Base-by-base conservation (phyloP, 2,329 filamentous ascomycete species). In the Neoarthrinium moseri region DNA sequence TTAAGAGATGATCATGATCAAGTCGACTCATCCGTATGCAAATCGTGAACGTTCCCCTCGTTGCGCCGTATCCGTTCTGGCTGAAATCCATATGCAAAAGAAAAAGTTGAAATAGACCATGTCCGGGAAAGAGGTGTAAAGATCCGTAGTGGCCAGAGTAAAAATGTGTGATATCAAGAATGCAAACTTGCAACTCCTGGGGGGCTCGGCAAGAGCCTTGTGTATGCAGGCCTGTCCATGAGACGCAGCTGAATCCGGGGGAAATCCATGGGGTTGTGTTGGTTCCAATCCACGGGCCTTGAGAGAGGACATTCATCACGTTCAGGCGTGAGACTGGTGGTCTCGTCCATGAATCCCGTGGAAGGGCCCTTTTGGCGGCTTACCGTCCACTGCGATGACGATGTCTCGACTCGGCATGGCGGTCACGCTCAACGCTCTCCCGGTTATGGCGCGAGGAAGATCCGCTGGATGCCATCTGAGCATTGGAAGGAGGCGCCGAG, bases 141-240 rank as follows among this genome's bases (percentile, higher is more conserved):
- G 36, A 49, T 49, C 47, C 43, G 27, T 26, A 22, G 24, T 22
- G 24, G 18, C 18, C 21, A 42, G 32, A 37, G 36, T 40, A 43
- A 13, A 36, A 43, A 33, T 41, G 30, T 52, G 48, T 54, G 49
- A 58, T 55, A 47, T 56, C 53, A 52, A 57, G 60, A 54, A 54
- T 56, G 58, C 56, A 59, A 62, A 61, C 61, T 64, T 62, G 62
- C 62, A 62, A 61, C 62, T 62, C 51, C 56, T 56, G 55, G 56
- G 54, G 55, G 10, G 22, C 48, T 53, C 49, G 51, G 55, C 57
- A n/a, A 50, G 54, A 54, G 54, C 55, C 51, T 58, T 52, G 58
- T n/a, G n/a, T 54, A 58, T 55, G 53, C 60, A 53, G 57, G 54
- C 61, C 54, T 62, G 59, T 62, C 56, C 56, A 56, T 55, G 49